Evolutionary conservation across 2,329 filamentous ascomycete species (phyloP).

Genomic region (Diplodia scrobiculata): DNA sequence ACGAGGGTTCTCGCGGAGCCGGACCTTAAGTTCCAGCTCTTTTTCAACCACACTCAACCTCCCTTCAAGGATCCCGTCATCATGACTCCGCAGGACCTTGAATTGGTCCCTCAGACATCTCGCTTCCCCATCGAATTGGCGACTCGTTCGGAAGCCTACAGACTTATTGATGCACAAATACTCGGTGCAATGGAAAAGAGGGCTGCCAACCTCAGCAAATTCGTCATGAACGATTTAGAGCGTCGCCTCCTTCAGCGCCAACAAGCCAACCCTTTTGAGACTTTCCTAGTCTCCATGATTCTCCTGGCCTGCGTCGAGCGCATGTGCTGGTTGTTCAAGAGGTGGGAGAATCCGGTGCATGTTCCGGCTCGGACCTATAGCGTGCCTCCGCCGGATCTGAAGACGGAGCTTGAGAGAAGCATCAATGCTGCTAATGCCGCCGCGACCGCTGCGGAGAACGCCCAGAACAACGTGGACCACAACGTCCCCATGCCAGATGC

Average conservation of each 20-base stretch:
- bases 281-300: constrained; percentile 61
- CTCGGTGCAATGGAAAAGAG: constrained; percentile 59
- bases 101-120: constrained; percentile 12
- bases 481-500: constrained; percentile 18
- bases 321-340: constrained; percentile 60
- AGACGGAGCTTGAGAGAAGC: constrained; percentile 21
- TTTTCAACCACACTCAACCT: constrained; percentile 48
- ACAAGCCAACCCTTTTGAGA: constrained; percentile 60
- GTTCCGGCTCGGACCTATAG: constrained; percentile 30
- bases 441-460: not conserved
- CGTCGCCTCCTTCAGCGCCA: constrained; percentile 61
- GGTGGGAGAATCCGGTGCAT: constrained; percentile 49
- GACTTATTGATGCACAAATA: constrained; percentile 57
- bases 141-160: constrained; percentile 49
- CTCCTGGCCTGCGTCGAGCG: constrained; percentile 62
- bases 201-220: constrained; percentile 55
- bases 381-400: constrained; percentile 29
- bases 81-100: constrained; percentile 32
- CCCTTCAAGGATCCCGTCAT: constrained; percentile 40
- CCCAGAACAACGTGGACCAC: not conserved
- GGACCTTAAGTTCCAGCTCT: constrained; percentile 53
- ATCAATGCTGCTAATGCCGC: constrained; percentile 22
- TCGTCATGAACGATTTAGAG: constrained; percentile 62
- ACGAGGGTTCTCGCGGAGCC: constrained; percentile 58
- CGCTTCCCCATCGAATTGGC: constrained; percentile 32